phyloP scores from a whole-genome alignment of 768 basidiomycete species.

The Trametes cinnabarina region DNA sequence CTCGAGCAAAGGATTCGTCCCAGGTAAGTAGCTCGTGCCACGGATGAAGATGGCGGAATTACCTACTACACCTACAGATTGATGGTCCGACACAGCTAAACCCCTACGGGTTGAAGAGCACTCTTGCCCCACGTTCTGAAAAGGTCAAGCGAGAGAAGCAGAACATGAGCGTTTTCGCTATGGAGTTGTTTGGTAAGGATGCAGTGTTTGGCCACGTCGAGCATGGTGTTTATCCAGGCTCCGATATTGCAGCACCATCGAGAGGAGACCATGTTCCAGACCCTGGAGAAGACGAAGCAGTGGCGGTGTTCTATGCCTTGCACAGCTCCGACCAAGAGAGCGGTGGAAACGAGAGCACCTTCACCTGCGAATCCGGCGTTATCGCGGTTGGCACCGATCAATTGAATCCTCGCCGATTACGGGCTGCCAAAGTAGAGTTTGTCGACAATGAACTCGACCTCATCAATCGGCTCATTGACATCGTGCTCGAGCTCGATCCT shows the following conservation, averaged over 20 bases:
- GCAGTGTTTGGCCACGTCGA: neutral
- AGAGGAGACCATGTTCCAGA: constrained; percentile 59
- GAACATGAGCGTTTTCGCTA: constrained; percentile 73
- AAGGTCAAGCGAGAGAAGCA: constrained; percentile 55
- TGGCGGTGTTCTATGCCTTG: constrained; percentile 71
- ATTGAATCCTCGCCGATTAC: constrained; percentile 41
- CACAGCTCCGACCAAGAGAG: constrained; percentile 44
- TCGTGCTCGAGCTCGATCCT: constrained; percentile 76
- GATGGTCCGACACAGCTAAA: constrained; percentile 76
- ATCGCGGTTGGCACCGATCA: constrained; percentile 49
- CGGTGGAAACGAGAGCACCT: constrained; percentile 38
- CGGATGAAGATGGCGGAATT: too few species aligned
- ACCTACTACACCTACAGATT: too few species aligned
- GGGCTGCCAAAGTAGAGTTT: constrained; percentile 45
- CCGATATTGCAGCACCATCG: constrained; percentile 50
- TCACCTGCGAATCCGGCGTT: constrained; percentile 43
- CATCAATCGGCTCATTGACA: constrained; percentile 72
- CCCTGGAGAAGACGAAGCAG: constrained; percentile 62
- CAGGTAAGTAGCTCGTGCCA: constrained; percentile 42
- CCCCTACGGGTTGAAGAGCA: constrained; percentile 63
- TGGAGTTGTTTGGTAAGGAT: constrained; percentile 81
- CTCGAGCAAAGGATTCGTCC: constrained; percentile 37
- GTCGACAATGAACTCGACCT: constrained; percentile 76
- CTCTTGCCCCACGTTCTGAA: constrained; percentile 43
- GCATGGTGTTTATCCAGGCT: neutral